Percentiles rank a stretch among this genome's conserved stretches.
Conservation (phyloP, 768 basidiomycete genomes). For the Mycena indigotica region DNA sequence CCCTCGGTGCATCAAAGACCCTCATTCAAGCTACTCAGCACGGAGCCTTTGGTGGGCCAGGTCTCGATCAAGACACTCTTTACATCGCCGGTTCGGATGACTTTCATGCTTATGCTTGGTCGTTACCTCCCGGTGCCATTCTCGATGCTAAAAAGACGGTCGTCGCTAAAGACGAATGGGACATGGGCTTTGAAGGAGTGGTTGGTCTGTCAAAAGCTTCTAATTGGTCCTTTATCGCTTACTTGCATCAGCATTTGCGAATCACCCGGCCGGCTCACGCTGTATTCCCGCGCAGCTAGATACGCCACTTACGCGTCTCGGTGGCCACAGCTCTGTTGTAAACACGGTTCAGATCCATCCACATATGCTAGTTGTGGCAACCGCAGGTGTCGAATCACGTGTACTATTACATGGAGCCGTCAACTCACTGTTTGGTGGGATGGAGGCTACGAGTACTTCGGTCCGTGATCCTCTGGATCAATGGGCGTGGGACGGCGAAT, state of each 20-base stretch:
- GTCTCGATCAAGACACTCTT: slow-evolving; percentile 53
- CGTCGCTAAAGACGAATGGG: slow-evolving; percentile 52
- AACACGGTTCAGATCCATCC: slow-evolving; percentile 78
- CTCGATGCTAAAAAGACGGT: slow-evolving; percentile 49
- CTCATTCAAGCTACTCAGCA: no score
- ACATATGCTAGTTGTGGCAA: slow-evolving; percentile 61
- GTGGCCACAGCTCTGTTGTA: slow-evolving; percentile 77
- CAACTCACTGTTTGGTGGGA: slow-evolving; percentile 6
- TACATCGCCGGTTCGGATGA: slow-evolving; percentile 84
- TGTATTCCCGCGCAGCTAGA: slow-evolving; percentile 65
- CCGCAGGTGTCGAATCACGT: slow-evolving; percentile 73
- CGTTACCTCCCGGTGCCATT: slow-evolving; percentile 53
- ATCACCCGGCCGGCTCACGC: slow-evolving; percentile 40
- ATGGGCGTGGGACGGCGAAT: slow-evolving; percentile 6
- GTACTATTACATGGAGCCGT: slow-evolving; percentile 67
- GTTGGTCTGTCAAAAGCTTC: slow-evolving; percentile 38
- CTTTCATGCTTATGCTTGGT: slow-evolving; percentile 80
- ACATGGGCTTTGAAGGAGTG: slow-evolving; percentile 32
- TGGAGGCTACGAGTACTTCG: slow-evolving; percentile 4
- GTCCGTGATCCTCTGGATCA: slow-evolving; percentile 7
- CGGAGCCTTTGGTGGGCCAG: slow-evolving; percentile 71
- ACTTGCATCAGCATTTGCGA: slow-evolving; percentile 46
- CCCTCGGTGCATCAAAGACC: no score
- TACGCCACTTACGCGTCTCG: slow-evolving; percentile 60
- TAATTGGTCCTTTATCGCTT: slow-evolving; percentile 6